Evolutionary conservation across 306 rosid species (phyloP).

Genomic region (Quercus engelmannii): DNA sequence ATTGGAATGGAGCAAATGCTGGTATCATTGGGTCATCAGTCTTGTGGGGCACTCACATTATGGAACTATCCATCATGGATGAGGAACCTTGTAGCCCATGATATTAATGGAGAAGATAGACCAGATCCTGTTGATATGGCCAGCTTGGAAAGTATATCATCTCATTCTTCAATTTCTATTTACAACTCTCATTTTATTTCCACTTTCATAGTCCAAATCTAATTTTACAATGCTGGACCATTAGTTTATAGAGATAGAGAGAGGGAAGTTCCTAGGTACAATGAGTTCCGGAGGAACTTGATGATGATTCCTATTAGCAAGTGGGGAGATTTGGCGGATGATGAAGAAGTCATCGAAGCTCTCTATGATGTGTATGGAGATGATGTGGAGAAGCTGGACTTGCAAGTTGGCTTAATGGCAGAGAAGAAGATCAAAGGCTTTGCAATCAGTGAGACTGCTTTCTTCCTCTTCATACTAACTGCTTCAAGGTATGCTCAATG

Average conservation of each 20-base stretch:
- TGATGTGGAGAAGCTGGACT: conserved; percentile 71
- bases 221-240: conserved; percentile 1
- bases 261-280: conserved; percentile 66
- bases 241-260: conserved; percentile 77
- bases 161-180: neutral
- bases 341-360: conserved; percentile 41
- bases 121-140: conserved; percentile 70
- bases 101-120: conserved; percentile 66
- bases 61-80: conserved; percentile 80
- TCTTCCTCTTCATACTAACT: conserved; percentile 57
- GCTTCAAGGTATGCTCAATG: conserved; percentile 53
- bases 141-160: conserved; percentile 55
- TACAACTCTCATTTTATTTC: neutral
- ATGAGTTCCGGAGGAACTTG: conserved; percentile 65
- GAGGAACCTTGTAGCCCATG: conserved; percentile 64
- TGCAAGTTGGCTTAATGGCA: conserved; percentile 63
- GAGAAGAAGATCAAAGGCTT: conserved; percentile 79
- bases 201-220: neutral
- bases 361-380: conserved; percentile 63
- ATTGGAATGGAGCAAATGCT: conserved; percentile 63
- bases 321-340: conserved; percentile 71
- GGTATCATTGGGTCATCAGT: conserved; percentile 74
- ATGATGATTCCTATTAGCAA: conserved; percentile 63
- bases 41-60: conserved; percentile 54
- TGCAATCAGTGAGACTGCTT: conserved; percentile 75